Base-by-base conservation (phyloP, 495 filamentous ascomycete genomes). In the Pyronema domesticum region DNA sequence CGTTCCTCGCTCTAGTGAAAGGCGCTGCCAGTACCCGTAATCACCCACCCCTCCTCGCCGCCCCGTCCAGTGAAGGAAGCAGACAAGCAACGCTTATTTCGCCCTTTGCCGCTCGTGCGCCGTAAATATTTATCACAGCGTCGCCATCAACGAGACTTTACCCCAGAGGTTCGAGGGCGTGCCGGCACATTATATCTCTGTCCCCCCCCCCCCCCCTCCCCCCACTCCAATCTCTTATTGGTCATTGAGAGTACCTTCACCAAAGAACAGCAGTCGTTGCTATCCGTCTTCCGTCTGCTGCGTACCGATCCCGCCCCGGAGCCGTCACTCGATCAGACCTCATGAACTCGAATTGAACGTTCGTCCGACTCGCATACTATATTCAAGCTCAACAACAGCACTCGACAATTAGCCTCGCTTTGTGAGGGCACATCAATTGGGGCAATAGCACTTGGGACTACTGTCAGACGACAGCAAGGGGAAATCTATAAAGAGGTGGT, bases 341-440 rank as follows among this genome's bases (percentile, higher is more conserved):
- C 45, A 47, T 47, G 45, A 47, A 47, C 13, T 47, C 45, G 45
- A 19, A 47, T 47, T 47, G 17, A 47, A 47, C 45, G 5, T 15
- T 10, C 14, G 10, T n/a, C 10, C 18, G 18, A 47, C 7, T 42
- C 23, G 23, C 5, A 30, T 5, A 30, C 23, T 47, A 47, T 10
- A 23, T 47, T 47, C 45, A 47, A 15, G n/a, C 10, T 23, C 45
- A 3, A 47, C 18, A 15, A 23, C 10, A 47, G 45, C 23, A 30
- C 17, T 47, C n/a, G 45, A 2, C 23, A 19, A 23, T 14, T 47
- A n/a, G 45, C 17, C 45, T n/a, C 13, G 14, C 18, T 14, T 14
- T 19, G 18, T 42, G 23, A 15, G 13, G 45, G 13, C 13, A 47
- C 45, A 47, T 47, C 45, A 47, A 47, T 47, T 47, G 45, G 17